A percentile compares a stretch with the other conserved stretches of the same genome.
These are phyloP conservation scores for Scutellospora calospora DNA, from an alignment of 371 early-diverging fungal species.

Conservation along the genomic window DNA sequence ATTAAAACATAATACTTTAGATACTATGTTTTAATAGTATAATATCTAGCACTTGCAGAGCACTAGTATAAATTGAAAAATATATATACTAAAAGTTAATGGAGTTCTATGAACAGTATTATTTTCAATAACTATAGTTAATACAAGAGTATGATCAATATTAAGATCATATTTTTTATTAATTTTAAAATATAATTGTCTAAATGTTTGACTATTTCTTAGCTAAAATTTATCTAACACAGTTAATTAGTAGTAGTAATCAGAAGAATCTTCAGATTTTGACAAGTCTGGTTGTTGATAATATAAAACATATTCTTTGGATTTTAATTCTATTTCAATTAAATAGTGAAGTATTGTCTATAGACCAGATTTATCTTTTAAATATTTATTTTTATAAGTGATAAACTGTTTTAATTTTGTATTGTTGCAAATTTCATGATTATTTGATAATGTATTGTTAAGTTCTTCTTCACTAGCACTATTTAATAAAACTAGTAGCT, in stretches of 20 bases:
- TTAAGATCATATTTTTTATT: no score
- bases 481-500: background rate
- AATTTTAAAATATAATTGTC: no score
- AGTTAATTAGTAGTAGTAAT: background rate
- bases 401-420: background rate
- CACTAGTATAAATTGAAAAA: no score
- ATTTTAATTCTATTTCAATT: background rate
- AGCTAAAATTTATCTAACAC: slow-evolving; percentile 7
- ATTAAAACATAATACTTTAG: no score
- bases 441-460: background rate
- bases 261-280: background rate
- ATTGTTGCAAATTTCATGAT: slow-evolving; percentile 1
- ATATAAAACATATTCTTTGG: slow-evolving; percentile 14
- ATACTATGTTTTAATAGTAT: no score
- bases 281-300: slow-evolving; percentile 38
- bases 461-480: background rate
- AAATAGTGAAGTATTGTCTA: slow-evolving; percentile 10
- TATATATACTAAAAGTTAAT: no score
- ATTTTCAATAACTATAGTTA: no score
- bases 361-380: background rate
- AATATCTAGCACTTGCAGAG: no score
- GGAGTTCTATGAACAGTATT: no score
- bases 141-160: no score
- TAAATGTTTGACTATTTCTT: no score
- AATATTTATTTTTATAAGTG: background rate